Conservation (phyloP, 2,329 filamentous ascomycete genomes). For the Nemania sp. region DNA sequence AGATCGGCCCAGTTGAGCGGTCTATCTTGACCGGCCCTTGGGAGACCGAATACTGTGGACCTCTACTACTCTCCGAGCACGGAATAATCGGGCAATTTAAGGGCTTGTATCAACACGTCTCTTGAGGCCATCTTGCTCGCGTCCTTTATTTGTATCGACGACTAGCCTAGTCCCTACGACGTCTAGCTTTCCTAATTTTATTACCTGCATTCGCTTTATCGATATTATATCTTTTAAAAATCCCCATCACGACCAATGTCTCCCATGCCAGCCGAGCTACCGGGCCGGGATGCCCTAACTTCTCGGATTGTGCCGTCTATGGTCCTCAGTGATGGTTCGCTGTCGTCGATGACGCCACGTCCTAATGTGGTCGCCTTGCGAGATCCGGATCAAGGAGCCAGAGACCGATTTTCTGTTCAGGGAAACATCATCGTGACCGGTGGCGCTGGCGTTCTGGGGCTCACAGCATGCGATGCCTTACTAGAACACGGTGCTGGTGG, state of each 20-base stretch:
- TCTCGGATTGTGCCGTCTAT: slow-evolving; percentile 17
- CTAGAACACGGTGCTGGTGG: slow-evolving; percentile 30
- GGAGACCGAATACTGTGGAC: neutral
- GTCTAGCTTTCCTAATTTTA: neutral
- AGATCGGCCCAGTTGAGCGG: neutral
- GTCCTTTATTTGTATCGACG: neutral
- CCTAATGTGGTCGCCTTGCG: slow-evolving; percentile 1
- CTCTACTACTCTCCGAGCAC: slow-evolving; percentile 3
- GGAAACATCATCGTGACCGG: slow-evolving; percentile 27
- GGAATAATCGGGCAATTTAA: neutral
- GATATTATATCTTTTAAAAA: neutral
- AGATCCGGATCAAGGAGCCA: slow-evolving; percentile 18
- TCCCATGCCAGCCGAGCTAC: slow-evolving; percentile 7
- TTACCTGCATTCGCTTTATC: neutral
- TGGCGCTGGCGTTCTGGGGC: slow-evolving; percentile 15
- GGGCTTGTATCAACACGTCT: neutral
- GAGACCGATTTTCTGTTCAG: slow-evolving; percentile 18
- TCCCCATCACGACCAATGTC: neutral
- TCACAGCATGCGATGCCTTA: slow-evolving; percentile 23
- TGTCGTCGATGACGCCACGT: slow-evolving; percentile 28
- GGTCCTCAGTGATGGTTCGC: slow-evolving; percentile 24
- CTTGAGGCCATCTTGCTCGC: neutral
- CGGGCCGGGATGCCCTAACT: slow-evolving; percentile 18
- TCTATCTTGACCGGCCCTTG: neutral
- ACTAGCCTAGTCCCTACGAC: neutral